Conservation (phyloP, 1,284 basidiomycete genomes). For the Cutaneotrichosporon sp. region DNA sequence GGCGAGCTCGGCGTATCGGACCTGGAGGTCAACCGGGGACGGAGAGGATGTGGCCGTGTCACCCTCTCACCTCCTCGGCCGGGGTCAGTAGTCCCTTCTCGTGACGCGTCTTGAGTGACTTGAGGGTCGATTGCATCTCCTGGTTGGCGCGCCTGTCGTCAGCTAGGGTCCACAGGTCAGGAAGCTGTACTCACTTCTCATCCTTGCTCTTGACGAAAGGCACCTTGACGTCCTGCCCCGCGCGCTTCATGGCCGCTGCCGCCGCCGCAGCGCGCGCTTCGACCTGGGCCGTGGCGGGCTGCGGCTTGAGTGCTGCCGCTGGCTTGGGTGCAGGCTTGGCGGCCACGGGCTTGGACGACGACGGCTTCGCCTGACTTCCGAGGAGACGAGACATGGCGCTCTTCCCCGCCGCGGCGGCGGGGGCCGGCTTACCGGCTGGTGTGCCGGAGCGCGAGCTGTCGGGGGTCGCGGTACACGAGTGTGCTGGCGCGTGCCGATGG, state of each 20-base stretch:
- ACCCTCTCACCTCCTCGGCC: constrained; percentile 52
- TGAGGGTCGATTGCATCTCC: constrained; percentile 44
- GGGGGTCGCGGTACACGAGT: constrained; percentile 36
- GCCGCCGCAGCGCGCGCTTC: constrained; percentile 50
- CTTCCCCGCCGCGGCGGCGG: constrained; percentile 26
- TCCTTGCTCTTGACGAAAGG: constrained; percentile 51
- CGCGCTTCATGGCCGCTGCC: constrained; percentile 45
- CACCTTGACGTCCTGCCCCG: constrained; percentile 51
- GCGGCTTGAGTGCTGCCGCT: constrained; percentile 6
- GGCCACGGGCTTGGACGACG: constrained; percentile 10
- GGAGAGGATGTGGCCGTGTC: neutral
- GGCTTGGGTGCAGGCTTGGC: constrained; percentile 1
- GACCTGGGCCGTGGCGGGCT: constrained; percentile 10
- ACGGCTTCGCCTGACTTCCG: constrained; percentile 4
- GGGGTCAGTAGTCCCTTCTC: constrained; percentile 52
- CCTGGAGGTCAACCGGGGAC: constrained; percentile 25
- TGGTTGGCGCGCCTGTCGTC: constrained; percentile 42
- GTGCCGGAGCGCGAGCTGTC: constrained; percentile 20
- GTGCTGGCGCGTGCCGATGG: constrained; percentile 40
- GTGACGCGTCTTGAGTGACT: constrained; percentile 49
- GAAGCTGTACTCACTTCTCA: constrained; percentile 44
- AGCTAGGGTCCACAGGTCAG: no score
- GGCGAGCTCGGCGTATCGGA: constrained; percentile 51
- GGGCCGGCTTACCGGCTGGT: neutral
- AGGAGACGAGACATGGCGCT: constrained; percentile 37